Base-by-base conservation (phyloP, 2,329 filamentous ascomycete species). In the Colletotrichum higginsianum region DNA sequence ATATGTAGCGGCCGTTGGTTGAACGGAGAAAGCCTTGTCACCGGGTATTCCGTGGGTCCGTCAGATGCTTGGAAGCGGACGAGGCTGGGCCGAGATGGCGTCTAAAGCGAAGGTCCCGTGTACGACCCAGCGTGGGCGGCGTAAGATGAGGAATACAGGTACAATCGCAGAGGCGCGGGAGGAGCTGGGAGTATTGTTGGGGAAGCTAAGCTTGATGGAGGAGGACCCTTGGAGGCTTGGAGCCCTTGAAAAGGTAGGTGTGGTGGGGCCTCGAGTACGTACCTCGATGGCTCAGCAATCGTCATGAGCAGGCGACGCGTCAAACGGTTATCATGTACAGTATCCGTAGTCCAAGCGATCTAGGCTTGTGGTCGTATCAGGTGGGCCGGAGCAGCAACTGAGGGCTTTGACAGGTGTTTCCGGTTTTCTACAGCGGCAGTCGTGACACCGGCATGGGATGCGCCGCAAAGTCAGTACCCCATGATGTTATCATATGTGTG, bases 141-240 rank as follows among this genome's bases (percentile, higher is more conserved):
- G 30, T 38, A n/a, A 15, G 6, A 11, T 40, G 15, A 26, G 30
- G 18, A 56, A 56, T 30, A 40, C 7, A 52, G 15, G 60, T 16
- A 62, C 21, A 46, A 57, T 57, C n/a, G 50, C 42, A 53, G 30
- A n/a, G 38, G 26, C 56, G 57, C 57, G 64, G 44, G 52, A 8
- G 30, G 49, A 67, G 63, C 55, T 61, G 47, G n/a, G 30, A 50
- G 63, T 50, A 47, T 71, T 71, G 65, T 72, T 72, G 69, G 69
- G 53, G 58, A 47, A 49, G 58, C 68, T 71, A 71, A 49, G 65
- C 68, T 68, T 30, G 53, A 62, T 67, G 44, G 57, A 56, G 69
- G 66, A 72, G 65, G 69, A 63, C 65, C 65, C 65, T 71, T 67
- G 26, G 52, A 61, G 42, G 40, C 60, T 49, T 62, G 52, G 11